Base-by-base conservation (phyloP, 352 stramenopile species). In the Phytopythium helicoides region DNA sequence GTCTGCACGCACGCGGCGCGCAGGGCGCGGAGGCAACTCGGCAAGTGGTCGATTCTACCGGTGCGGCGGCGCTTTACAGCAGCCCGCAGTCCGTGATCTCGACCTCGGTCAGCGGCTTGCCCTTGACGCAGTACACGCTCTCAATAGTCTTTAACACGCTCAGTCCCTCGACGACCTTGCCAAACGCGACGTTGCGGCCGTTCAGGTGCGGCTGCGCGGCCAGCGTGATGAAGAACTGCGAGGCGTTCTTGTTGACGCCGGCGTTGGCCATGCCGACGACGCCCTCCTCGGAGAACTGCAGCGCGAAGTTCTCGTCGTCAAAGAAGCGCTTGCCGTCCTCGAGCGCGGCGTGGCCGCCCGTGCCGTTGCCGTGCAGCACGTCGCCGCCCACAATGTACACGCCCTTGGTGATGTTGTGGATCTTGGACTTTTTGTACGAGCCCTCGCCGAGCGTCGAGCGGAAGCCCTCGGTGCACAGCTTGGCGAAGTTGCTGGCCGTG, bases 161-260 rank as follows among this genome's bases (percentile, higher is more conserved):
- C 66, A 88, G 76, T 48, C 85, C 85, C 33, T 92, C 82, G 33
- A 95, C 80, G 46, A 95, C 62, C 66, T 95, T 95, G 62, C 85
- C 85, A 47, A 95, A 95, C 18, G 83, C 85, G 31, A 93, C 85
- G 56, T 95, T 92, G 63, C 83, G 82, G 56, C 85, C 85, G 63
- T 95, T 92, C 42, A 95, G 66, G 65, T 95, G 85, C 25, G 85
- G 82, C 59, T 90, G 64, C 54, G 82, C 73, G 64, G 81, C 66
- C 38, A 93, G 71, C 54, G 83, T 98, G 60, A 99, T 99, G 73
- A 99, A 99, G 73, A 99, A 99, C 80, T 99, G 98, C 62, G 86
- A 98, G 6, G 97, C 97, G 76, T 99, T 99, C 41, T 98, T 99
- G 76, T 98, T 95, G 47, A 86, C 74, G 28, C 97, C 97, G 31